Conservation (phyloP, 352 stramenopile species). For the Phytophthora syringae region DNA sequence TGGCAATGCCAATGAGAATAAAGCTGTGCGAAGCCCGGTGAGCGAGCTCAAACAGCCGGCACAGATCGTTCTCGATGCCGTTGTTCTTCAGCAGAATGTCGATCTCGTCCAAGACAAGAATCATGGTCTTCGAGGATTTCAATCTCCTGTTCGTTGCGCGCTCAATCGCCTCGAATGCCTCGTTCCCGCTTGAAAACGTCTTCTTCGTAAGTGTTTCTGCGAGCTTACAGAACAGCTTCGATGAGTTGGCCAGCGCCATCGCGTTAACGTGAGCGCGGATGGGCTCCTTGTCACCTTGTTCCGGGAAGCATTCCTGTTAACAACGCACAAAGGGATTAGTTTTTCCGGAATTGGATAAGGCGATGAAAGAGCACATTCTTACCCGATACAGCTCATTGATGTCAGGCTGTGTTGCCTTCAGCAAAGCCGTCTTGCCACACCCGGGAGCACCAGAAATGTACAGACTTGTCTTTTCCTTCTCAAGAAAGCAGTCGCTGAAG, state of each 20-base stretch:
- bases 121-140: conserved; percentile 66
- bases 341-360: background rate
- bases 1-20: conserved; percentile 83
- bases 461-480: conserved; percentile 60
- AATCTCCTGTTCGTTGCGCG: conserved; percentile 44
- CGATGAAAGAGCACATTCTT: conserved; percentile 5
- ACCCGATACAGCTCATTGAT: conserved; percentile 66
- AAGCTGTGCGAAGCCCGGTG: conserved; percentile 67
- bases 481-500: conserved; percentile 61
- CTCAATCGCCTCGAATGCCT: conserved; percentile 77
- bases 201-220: conserved; percentile 61
- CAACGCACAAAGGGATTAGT: conserved; percentile 16
- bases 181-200: conserved; percentile 44
- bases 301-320: conserved; percentile 41
- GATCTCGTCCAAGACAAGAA: conserved; percentile 87
- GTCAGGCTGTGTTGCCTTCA: conserved; percentile 57
- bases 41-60: conserved; percentile 78
- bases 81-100: conserved; percentile 75
- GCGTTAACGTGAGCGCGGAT: conserved; percentile 76
- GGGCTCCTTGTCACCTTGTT: conserved; percentile 39
- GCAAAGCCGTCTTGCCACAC: conserved; percentile 78
- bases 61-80: conserved; percentile 73
- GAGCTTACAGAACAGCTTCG: conserved; percentile 60
- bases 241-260: conserved; percentile 64
- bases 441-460: conserved; percentile 84